phyloP scores from a whole-genome alignment of 2,329 filamentous ascomycete genomes.

The Salinomyces thailandicus region DNA sequence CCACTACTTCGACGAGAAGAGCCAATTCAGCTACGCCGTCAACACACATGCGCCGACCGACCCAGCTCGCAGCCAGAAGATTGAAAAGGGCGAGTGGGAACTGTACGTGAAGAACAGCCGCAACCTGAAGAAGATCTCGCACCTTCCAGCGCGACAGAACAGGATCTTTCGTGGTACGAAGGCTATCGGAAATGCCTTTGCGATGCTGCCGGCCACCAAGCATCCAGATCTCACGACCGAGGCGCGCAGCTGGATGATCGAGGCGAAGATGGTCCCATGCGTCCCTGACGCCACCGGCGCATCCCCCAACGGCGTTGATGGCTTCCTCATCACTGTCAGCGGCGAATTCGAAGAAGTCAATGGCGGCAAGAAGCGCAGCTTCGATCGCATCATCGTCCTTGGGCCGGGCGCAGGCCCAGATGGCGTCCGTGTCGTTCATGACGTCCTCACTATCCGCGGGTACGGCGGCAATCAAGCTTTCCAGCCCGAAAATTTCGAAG shows the following conservation, averaged over 20 bases:
- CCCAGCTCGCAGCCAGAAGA: constrained; percentile 24
- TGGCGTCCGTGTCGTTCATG: constrained; percentile 65
- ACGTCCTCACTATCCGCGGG: constrained; percentile 63
- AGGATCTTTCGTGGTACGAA: constrained; percentile 56
- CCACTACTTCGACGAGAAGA: constrained; percentile 64
- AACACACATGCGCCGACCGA: constrained; percentile 51
- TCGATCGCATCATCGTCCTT: constrained; percentile 70
- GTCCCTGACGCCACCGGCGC: constrained; percentile 59
- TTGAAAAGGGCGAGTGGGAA: constrained; percentile 52
- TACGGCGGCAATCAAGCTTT: constrained; percentile 50
- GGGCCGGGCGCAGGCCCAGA: constrained; percentile 56
- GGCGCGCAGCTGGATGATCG: constrained; percentile 66
- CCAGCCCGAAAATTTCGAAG: constrained; percentile 29
- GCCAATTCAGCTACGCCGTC: constrained; percentile 64
- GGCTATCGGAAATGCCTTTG: constrained; percentile 59
- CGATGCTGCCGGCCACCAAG: constrained; percentile 57
- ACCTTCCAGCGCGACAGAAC: constrained; percentile 49
- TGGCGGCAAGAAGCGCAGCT: constrained; percentile 55
- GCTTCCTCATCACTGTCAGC: constrained; percentile 67
- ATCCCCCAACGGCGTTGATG: constrained; percentile 58
- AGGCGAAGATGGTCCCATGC: constrained; percentile 64
- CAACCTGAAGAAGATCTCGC: constrained; percentile 62
- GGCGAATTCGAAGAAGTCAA: constrained; percentile 74
- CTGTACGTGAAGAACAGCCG: constrained; percentile 67
- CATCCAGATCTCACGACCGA: constrained; percentile 62